Evolutionary conservation across 352 stramenopile genomes (phyloP), one percentile per base, ranked within the genome.

Genomic region (Plasmopara muralis): DNA sequence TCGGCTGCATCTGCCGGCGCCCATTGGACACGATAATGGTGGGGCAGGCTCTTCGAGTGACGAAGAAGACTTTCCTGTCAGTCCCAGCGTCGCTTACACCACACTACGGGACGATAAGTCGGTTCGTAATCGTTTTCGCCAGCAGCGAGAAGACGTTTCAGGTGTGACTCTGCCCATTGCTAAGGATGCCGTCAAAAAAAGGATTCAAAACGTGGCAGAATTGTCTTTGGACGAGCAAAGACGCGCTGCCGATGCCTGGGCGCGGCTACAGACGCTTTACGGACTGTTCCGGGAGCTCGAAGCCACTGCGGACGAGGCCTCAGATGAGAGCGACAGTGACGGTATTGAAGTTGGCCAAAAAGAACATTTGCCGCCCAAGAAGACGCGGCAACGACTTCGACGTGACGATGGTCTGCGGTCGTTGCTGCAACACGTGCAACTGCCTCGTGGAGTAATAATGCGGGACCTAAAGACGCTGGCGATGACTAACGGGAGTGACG

Each of bases 1-100:
- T 55, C 70, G 78, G 39, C 68, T 80, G 48, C 76, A 79, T 55
- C 55, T 89, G 44, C 78, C 76, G 25, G 66, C 74, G 39, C 64
- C 74, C 53, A 81, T 72, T 14, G 75, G 66, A 7, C 73, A 76
- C 50, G 70, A 87, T 42, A 79, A 87, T 44, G 80, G 65, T 35
- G 47, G 68, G n/a, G 60, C 54, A 18, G 51, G 50, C 5, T 59
- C 40, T 5, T 59, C 62, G 28, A 68, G 56, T 47, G 60, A 71
- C 16, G 40, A 57, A 25, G 65, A 70, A 39, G 50, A 62, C 7
- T 50, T 47, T 8, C 37, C 50, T 10, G 15, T 30, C 9, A 72
- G 66, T 15, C 60, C 63, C 10, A 73, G 76, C 41, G 72, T 84
- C 12, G 73, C 78, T 38, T 69, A 84, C 59, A 64, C 62, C n/a